Evolutionary conservation across 345 rosid species (phyloP), one percentile per base, ranked within the genome.

Genomic region (Camelina laxa): DNA sequence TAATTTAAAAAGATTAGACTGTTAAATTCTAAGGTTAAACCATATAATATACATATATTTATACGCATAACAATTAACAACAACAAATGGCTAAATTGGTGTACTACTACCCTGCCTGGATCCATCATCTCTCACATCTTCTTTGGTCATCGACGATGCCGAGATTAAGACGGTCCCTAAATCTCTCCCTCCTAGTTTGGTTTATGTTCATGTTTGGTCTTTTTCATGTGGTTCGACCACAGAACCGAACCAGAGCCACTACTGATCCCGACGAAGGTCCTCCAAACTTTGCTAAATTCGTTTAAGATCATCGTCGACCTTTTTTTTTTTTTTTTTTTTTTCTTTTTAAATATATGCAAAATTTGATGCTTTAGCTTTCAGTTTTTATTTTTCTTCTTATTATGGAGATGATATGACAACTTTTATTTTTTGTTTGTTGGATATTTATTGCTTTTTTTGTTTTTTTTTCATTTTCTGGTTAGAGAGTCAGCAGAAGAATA

Each of bases 201-300:
- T 65, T 65, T 14, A 17, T 70, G 38, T 45, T 30, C 42, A 36
- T 44, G 17, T 41, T 45, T 65, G 17, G 12, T 67, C 36, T 78
- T 9, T 15, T 73, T 33, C 70, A 51, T 1, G 36, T 48, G 70
- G 81, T 68, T 72, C 65, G 75, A 73, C 9, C 81, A 12, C 81
- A 79, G 66, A 67, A 67, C 66, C 54, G 3, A 59, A 73, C 74
- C 78, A 12, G 17, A 45, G 69, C 74, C 51, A 65, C 74, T 61
- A 78, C 81, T 78, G 69, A 78, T 67, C 77, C 78, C 6, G 70
- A 78, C 59, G 78, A 78, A 78, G 81, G 81, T 77, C 42, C 44
- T 21, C 27, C 31, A n/a, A n/a, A 22, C 33, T 38, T 60, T 58
- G 1, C n/a, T 35, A 16, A 12, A 1, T 35, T 24, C n/a, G 49